Evolutionary conservation across 2,329 filamentous ascomycete genomes (phyloP).

Genomic region (Aspergillus amoenus): DNA sequence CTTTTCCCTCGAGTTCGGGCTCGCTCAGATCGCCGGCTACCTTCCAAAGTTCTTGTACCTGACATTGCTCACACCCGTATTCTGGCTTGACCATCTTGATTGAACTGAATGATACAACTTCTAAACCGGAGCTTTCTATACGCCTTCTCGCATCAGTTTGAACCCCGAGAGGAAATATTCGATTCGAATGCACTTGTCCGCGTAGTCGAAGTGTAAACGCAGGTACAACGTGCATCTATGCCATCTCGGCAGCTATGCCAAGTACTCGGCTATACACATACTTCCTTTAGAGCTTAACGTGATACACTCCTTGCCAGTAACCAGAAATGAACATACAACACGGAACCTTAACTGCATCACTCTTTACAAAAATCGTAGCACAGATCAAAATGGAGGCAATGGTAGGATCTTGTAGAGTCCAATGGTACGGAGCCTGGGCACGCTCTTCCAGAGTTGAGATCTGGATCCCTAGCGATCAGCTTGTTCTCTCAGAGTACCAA

Average conservation of each 20-base stretch:
- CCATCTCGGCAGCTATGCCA: not conserved
- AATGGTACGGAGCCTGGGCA: not conserved
- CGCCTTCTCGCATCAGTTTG: not conserved
- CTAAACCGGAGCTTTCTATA: not conserved
- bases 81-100: not conserved
- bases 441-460: not conserved
- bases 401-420: too few relatives aligned
- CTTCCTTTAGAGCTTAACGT: not conserved
- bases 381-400: too few relatives aligned
- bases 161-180: not conserved
- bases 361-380: too few relatives aligned
- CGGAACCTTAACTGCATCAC: too few relatives aligned
- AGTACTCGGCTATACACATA: not conserved
- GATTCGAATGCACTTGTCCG: not conserved
- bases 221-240: not conserved
- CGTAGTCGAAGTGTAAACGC: not conserved
- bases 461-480: not conserved
- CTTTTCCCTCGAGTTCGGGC: too few relatives aligned
- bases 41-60: not conserved
- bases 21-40: too few relatives aligned
- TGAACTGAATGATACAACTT: not conserved
- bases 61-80: not conserved
- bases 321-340: too few relatives aligned
- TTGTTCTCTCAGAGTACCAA: not conserved
- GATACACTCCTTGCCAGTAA: not conserved